Evolutionary conservation across 805 yeast species (phyloP), one percentile per base, ranked within the genome.

Genomic region (Saccharomyces eubayanus): DNA sequence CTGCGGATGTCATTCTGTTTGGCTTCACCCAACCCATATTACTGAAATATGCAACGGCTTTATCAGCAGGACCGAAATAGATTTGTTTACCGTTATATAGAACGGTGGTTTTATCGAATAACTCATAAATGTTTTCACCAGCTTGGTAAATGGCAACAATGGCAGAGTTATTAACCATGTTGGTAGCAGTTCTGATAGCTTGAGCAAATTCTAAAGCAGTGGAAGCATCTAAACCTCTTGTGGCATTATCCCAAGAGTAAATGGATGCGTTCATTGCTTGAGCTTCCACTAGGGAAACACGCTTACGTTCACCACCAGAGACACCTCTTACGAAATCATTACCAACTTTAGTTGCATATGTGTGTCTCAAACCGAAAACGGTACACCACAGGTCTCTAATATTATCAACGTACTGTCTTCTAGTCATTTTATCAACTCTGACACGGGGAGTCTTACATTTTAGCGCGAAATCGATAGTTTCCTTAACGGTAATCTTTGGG

Each of bases 261-360:
- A 82, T 72, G 6, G 80, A 71, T 8, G 79, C 83, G 52, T 78
- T 74, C 62, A 78, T 72, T 31, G 79, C 75, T 61, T 79, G 75
- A 2, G 80, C 85, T 67, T 83, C 88, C 2, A 84, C 87, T 60
- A 83, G 77, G 3, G 87, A 81, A 27, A 83, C 87, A 72, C 88
- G 80, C 70, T 83, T 83, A 61, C 88, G 72, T 71, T 83, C 86
- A 70, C 88, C 88, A 63, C 88, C 88, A 36, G 87, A 82, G 48
- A 83, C 81, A 68, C 88, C 88, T 67, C 87, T 75, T 16, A 83
- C 81, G 53, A 77, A 79, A 65, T 83, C 87, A 62, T 81, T 80
- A 65, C 88, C 88, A 51, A 83, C 87, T 50, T 81, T 74, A 21
- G 89, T 83, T 57, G 80, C 74, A 56, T 77, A 75, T 11, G 85